Evolutionary conservation across 805 yeast species (phyloP), one percentile per base, ranked within the genome.

Genomic region (Torulaspora indica): DNA sequence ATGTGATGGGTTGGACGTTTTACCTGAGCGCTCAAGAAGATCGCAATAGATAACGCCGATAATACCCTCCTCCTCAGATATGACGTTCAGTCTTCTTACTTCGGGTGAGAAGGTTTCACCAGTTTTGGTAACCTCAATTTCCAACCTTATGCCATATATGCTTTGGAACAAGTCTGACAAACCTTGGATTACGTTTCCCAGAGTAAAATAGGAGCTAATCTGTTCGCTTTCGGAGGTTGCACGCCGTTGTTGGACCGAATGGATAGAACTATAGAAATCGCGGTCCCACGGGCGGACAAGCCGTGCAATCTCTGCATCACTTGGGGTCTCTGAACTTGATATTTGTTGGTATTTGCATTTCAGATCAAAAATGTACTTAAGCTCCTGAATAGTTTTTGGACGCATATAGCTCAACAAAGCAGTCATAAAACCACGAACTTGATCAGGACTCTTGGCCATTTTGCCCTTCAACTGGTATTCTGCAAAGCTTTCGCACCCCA

Each of bases 101-200:
- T 85, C 93, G 13, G 76, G 71, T 28, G 82, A 79, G 98, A 98
- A 93, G 0, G 87, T 82, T 62, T 93, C 98, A 1, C 95, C 95
- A 2, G 69, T 60, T 18, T 68, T 56, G 0, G 85, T 71, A 14
- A 74, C 72, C 4, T 72, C 82, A 0, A 96, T 93, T 15, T 77
- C 76, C 35, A 93, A 74, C 45, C 77, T 71, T 28, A 93, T 80
- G 0, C 95, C 95, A 61, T 89, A 93, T 18, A 91, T 77, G 23
- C 69, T 70, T 23, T 75, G 69, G 58, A 89, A 85, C 27, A 93
- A 63, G 36, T 79, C 67, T 2, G 89, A 85, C 17, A 93, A 71
- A 0, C 97, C 97, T 45, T 84, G 77, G 63, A 93, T 77, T 8
- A 91, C 88, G 1, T 86, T 79, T 2, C 97, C 97, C 5, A 91